Evolutionary conservation across 1,139 yeast species (phyloP), one percentile per base, ranked within the genome.

Genomic region (Saccharomycopsis phalli): DNA sequence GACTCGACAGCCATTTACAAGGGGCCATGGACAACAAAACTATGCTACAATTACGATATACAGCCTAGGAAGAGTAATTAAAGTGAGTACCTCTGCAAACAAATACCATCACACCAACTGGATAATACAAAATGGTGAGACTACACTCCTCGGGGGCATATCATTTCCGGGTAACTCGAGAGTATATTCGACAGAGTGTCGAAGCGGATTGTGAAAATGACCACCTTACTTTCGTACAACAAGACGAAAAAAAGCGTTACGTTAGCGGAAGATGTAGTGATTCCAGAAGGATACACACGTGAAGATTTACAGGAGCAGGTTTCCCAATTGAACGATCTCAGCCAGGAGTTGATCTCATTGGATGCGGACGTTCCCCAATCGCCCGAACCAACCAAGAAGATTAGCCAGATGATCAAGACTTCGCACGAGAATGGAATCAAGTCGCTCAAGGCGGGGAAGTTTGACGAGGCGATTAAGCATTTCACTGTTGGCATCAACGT

Each of bases 401-500:
- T 82, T 48, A 67, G 80, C 14, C 71, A 71, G 47, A 71, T 83
- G 72, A 74, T 84, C 41, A 76, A 74, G 50, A 82, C 82, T 53
- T 65, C 87, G 55, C 80, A 80, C 48, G 87, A 79, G 44, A 66
- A 81, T 14, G 96, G 93, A 1, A 69, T 79, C 5, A 69, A 66
- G 35, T 67, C 80, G 7, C 69, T 83, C 56, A 74, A 78, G 54
- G 66, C 68, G 38, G 73, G 71, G 21, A 79, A 81, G 53, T 69
- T 69, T 49, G 66, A 64, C 3, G 96, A 86, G 14, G 87, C 95
- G 1, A 72, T 75, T 38, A 79, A 79, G 56, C 77, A 78, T 53
- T 75, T 83, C 53, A 60, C 78, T 7, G 65, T 86, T 46, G 96
- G 95, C 1, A 66, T 91, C 34, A 94, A 84, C 43, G 74, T 87